Percentiles rank a stretch among this genome's conserved stretches.
Evolutionary conservation across 2,329 filamentous ascomycete genomes (phyloP).

Genomic region (Fusarium devonianum): DNA sequence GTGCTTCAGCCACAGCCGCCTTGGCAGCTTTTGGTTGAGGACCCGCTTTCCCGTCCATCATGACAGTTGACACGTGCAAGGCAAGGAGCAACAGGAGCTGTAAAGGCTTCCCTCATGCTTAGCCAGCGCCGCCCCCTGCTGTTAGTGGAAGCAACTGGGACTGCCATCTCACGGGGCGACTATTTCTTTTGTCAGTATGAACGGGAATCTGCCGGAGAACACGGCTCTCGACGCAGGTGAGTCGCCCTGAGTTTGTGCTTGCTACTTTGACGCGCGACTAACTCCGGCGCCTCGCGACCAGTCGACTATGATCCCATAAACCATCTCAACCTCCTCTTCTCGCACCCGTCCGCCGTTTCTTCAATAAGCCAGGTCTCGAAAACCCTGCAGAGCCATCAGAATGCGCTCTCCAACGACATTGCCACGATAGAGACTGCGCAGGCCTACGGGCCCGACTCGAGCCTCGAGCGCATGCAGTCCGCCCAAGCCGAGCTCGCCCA

Average conservation of each 20-base stretch:
- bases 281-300: conserved; percentile 41
- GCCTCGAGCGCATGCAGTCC: conserved; percentile 87
- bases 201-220: conserved; percentile 47
- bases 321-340: conserved; percentile 93
- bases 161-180: neutral
- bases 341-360: conserved; percentile 83
- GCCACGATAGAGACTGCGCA: conserved; percentile 76
- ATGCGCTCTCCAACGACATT: conserved; percentile 84
- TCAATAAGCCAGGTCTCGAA: conserved; percentile 78
- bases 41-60: conserved; percentile 40
- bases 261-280: conserved; percentile 24
- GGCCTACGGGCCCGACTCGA: conserved; percentile 84
- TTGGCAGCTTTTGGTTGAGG: conserved; percentile 17
- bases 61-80: conserved; percentile 42
- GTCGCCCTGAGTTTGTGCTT: conserved; percentile 22
- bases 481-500: conserved; percentile 89
- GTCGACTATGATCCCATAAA: conserved; percentile 90
- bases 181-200: conserved; percentile 47
- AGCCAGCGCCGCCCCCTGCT: conserved; percentile 5
- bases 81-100: conserved; percentile 26
- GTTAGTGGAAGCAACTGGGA: conserved; percentile 12
- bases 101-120: conserved; percentile 17
- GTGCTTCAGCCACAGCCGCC: conserved; percentile 25
- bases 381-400: conserved; percentile 75
- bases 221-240: conserved; percentile 56